Conservation (phyloP, 1,139 yeast genomes). For the Protomyces inundatus region DNA sequence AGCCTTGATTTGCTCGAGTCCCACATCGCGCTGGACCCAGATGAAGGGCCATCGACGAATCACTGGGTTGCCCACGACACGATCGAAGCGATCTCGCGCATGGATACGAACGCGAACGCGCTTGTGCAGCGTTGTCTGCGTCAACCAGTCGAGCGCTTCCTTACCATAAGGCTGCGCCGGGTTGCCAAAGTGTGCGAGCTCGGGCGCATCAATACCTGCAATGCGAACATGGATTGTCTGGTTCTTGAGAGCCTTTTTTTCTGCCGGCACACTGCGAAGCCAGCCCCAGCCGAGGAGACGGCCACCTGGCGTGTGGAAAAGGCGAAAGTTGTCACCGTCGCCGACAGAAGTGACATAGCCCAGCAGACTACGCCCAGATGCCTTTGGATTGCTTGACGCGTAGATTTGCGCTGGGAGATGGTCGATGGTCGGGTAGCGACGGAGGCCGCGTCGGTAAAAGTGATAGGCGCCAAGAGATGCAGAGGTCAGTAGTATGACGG, state of each 20-base stretch:
- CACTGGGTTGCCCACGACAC: conserved; percentile 74
- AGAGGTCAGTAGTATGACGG: conserved; percentile 12
- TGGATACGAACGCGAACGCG: conserved; percentile 70
- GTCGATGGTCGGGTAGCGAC: conserved; percentile 31
- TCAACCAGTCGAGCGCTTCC: conserved; percentile 77
- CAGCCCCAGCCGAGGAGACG: conserved; percentile 86
- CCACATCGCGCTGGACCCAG: conserved; percentile 62
- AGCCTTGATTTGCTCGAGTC: conserved; percentile 74
- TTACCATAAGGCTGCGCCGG: conserved; percentile 85
- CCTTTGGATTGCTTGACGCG: conserved; percentile 25
- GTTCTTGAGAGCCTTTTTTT: conserved; percentile 37
- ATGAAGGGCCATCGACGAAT: conserved; percentile 53
- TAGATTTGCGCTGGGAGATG: conserved; percentile 29
- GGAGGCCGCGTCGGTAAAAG: conserved; percentile 27
- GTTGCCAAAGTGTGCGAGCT: conserved; percentile 87
- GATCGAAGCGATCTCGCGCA: conserved; percentile 76
- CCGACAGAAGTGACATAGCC: conserved; percentile 91
- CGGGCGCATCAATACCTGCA: conserved; percentile 98
- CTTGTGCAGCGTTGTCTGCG: conserved; percentile 57
- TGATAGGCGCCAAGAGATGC: conserved; percentile 7
- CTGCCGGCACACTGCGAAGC: conserved; percentile 47
- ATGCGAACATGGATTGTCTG: conserved; percentile 59
- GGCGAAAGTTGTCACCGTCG: conserved; percentile 91
- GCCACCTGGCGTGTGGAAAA: conserved; percentile 94
- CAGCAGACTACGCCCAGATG: conserved; percentile 47